These are phyloP conservation scores for Huntiella savannae DNA, from an alignment of 2,329 filamentous ascomycete genomes.

Conservation along the genomic window DNA sequence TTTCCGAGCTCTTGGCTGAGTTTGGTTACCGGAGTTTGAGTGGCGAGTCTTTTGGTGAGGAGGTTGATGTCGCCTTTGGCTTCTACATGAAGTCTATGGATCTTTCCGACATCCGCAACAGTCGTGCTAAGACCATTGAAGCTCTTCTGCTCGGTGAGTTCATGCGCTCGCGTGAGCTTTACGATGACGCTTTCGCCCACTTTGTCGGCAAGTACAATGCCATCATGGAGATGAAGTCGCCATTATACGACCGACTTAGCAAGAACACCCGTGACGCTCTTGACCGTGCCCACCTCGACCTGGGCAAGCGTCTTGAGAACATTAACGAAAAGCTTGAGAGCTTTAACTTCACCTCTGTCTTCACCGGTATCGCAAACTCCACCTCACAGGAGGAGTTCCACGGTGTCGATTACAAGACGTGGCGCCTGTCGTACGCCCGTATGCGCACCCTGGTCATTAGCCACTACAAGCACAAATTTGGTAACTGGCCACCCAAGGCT, in stretches of 20 bases:
- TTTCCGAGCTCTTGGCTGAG: conserved; percentile 33
- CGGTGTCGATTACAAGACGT: conserved; percentile 63
- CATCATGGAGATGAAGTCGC: conserved; percentile 44
- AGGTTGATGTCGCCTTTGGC: conserved; percentile 45
- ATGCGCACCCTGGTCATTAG: conserved; percentile 56
- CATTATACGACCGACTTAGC: conserved; percentile 53
- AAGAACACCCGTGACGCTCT: conserved; percentile 56
- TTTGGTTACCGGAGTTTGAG: conserved; percentile 39
- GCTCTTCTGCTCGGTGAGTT: conserved; percentile 74
- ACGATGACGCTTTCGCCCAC: conserved; percentile 83
- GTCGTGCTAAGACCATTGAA: conserved; percentile 76
- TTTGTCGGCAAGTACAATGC: conserved; percentile 72
- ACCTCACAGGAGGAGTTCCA: conserved; percentile 60
- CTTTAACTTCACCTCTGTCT: conserved; percentile 82
- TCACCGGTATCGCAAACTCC: conserved; percentile 72
- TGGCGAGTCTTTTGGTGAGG: conserved; percentile 38
- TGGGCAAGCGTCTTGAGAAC: conserved; percentile 51
- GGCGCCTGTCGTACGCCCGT: conserved; percentile 55
- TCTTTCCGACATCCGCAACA: conserved; percentile 62
- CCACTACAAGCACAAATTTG: conserved; percentile 42
- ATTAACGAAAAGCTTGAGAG: conserved; percentile 58
- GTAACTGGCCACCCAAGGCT: conserved; percentile 77
- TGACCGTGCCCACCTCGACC: conserved; percentile 62
- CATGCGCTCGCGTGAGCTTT: conserved; percentile 64
- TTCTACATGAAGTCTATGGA: conserved; percentile 60